phyloP scores from a whole-genome alignment of 2,329 filamentous ascomycete species.

The Calonectria multiphialidica region DNA sequence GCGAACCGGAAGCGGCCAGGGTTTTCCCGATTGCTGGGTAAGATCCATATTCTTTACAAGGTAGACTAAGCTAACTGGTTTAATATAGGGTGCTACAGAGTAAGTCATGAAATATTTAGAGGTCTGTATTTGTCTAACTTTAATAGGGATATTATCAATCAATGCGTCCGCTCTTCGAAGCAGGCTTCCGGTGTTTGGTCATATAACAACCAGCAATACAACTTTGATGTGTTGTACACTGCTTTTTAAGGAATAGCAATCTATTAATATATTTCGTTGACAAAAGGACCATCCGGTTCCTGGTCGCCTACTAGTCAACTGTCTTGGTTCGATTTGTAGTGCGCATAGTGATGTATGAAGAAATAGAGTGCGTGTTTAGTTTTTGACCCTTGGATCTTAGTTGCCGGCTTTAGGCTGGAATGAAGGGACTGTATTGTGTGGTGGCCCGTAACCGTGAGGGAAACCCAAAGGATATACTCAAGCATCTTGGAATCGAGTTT shows the following conservation, averaged over 20 bases:
- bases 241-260: neutral
- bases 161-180: slow-evolving; percentile 10
- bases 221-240: neutral
- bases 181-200: slow-evolving; percentile 21
- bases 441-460: too few relatives aligned
- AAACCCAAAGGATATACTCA: too few relatives aligned
- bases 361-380: neutral
- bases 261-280: neutral
- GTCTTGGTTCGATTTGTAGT: neutral
- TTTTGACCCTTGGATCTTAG: too few relatives aligned
- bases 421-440: too few relatives aligned
- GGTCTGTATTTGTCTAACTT: neutral
- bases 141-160: slow-evolving; percentile 29
- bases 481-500: too few relatives aligned
- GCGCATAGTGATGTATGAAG: neutral
- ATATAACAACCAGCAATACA: slow-evolving; percentile 18
- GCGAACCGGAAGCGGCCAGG: slow-evolving; percentile 23
- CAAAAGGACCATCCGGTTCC: neutral
- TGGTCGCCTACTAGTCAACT: neutral
- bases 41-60: neutral
- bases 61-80: neutral
- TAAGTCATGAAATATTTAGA: neutral
- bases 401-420: too few relatives aligned
- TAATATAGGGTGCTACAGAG: slow-evolving; percentile 22
- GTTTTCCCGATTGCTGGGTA: slow-evolving; percentile 34